Conservation (phyloP, 768 basidiomycete genomes). For the Lepiota subincarnata region DNA sequence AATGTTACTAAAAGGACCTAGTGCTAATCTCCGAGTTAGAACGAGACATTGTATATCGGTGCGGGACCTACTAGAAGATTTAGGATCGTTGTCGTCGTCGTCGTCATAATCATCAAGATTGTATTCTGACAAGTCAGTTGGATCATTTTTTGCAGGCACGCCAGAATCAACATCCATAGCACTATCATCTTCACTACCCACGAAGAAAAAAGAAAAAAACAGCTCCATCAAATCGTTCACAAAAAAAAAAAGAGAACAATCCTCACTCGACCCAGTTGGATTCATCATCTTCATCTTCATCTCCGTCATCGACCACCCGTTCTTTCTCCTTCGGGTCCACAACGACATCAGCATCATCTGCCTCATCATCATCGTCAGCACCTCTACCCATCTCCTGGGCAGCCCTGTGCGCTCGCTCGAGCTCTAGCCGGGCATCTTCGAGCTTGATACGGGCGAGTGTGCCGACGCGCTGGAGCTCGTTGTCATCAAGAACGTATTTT, state of each 20-base stretch:
- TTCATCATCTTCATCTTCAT: conserved; percentile 41
- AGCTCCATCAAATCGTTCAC: conserved; percentile 8
- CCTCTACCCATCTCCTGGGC: conserved; percentile 68
- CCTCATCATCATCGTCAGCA: conserved; percentile 60
- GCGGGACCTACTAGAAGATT: conserved; percentile 27
- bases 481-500: conserved; percentile 88
- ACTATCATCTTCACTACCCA: conserved; percentile 36
- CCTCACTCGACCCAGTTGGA: conserved; percentile 89
- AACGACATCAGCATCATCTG: conserved; percentile 45
- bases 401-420: conserved; percentile 76
- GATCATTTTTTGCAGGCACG: conserved; percentile 28
- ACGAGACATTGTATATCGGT: conserved; percentile 1
- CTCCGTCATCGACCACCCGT: conserved; percentile 44
- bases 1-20: conserved; percentile 90
- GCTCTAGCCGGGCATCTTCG: conserved; percentile 84
- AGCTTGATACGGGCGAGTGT: conserved; percentile 82
- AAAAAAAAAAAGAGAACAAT: conserved; percentile 20
- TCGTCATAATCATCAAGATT: conserved; percentile 92
- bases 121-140: conserved; percentile 79
- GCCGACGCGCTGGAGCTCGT: conserved; percentile 87
- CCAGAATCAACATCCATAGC: conserved; percentile 60
- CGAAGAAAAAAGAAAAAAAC: conserved; percentile 15
- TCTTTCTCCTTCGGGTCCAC: conserved; percentile 43
- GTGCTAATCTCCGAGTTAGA: conserved; percentile 32
- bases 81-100: conserved; percentile 81